A percentile compares a stretch with the other conserved stretches of the same genome.
Evolutionary conservation across 1,284 basidiomycete genomes (phyloP).

Genomic region (Termitomyces sp.): DNA sequence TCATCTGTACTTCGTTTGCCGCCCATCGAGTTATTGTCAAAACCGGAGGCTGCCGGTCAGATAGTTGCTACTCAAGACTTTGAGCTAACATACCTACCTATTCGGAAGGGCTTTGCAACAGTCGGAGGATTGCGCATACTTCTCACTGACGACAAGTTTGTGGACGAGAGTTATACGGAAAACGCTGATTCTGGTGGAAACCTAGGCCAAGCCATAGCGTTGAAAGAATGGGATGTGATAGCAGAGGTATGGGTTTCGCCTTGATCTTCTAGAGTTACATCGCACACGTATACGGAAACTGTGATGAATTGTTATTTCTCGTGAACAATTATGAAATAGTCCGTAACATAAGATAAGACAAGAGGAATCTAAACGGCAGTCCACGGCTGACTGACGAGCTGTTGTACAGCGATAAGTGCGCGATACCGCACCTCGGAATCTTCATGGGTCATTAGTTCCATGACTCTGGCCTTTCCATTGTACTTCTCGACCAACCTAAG

Average conservation of each 20-base stretch:
- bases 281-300: background rate
- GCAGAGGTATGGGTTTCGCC: slow-evolving; percentile 59
- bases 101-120: slow-evolving; percentile 48
- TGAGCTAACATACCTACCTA: slow-evolving; percentile 52
- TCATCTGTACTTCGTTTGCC: slow-evolving; percentile 48
- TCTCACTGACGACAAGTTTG: slow-evolving; percentile 48
- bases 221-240: slow-evolving; percentile 67
- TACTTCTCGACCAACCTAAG: slow-evolving; percentile 74
- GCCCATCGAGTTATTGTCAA: slow-evolving; percentile 30
- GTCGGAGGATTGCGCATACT: slow-evolving; percentile 64
- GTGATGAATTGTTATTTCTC: background rate
- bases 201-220: slow-evolving; percentile 30
- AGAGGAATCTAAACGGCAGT: slow-evolving; percentile 28
- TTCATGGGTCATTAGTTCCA: slow-evolving; percentile 91
- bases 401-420: slow-evolving; percentile 81
- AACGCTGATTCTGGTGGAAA: slow-evolving; percentile 18
- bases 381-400: slow-evolving; percentile 81
- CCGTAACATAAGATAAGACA: background rate
- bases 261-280: slow-evolving; percentile 1
- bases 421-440: slow-evolving; percentile 90
- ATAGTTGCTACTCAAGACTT: slow-evolving; percentile 49
- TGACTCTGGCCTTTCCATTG: slow-evolving; percentile 85
- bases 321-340: background rate
- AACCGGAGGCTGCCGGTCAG: slow-evolving; percentile 19
- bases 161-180: slow-evolving; percentile 24